Evolutionary conservation across 1,284 basidiomycete genomes (phyloP), one percentile per base, ranked within the genome.

Genomic region (Jaminaea rosea): DNA sequence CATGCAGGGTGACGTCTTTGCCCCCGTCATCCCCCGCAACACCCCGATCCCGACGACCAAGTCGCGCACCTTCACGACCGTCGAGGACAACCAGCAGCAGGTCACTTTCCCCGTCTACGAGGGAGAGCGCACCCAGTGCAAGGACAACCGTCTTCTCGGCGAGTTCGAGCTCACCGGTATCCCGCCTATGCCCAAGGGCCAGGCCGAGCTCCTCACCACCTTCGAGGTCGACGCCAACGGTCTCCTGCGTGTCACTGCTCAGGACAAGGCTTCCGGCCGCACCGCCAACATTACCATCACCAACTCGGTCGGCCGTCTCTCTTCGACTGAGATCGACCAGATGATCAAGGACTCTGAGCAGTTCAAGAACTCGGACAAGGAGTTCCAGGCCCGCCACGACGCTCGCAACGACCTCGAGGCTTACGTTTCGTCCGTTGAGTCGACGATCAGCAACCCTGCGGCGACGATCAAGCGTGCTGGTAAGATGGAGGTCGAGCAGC

Each of bases 291-390:
- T 73, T 55, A 73, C 71, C 58, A 73, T 73, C 63, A 70, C 71
- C 64, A 72, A 72, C 71, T 70, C 67, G 52, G 69, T 72, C 45
- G 71, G 71, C 47, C 67, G 71, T 44, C 61, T 73, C 23, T 63
- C 59, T 50, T 63, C 60, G 26, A 67, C 64, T 45, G 71, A 73
- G 63, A 73, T 73, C 50, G 71, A 73, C 58, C 69, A 73, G 65
- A 73, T 73, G 71, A 72, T 73, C 69, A 72, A 72, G 67, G 71
- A 73, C 50, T 66, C 67, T 56, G 71, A 73, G 63, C 62, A 63
- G 50, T 73, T 72, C 71, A 69, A 68, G 67, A 64, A 67, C 56
- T 62, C 65, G 46, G 71, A 73, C 67, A 65, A 66, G 56, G 71
- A 73, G 63, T 73, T 73, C 69, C 68, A 68, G 51, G 70, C 70